These are phyloP conservation scores for Talaromyces sp. DNA, from an alignment of 2,329 filamentous ascomycete species.

Conservation along the genomic window DNA sequence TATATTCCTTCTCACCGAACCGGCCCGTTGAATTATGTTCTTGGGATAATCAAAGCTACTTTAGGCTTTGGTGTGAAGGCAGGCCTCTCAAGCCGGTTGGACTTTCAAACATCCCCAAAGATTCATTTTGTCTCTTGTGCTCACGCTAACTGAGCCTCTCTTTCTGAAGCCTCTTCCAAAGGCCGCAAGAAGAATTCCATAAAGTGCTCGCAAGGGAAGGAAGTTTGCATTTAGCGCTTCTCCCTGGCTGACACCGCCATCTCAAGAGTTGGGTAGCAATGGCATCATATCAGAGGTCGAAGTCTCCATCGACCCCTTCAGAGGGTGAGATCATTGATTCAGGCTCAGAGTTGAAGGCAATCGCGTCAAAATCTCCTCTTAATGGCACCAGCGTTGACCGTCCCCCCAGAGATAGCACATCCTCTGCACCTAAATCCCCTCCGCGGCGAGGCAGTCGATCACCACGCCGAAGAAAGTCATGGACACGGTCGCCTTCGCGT, in stretches of 20 bases:
- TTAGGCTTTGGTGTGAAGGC: slow-evolving; percentile 35
- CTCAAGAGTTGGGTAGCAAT: slow-evolving; percentile 38
- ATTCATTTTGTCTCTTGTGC: slow-evolving; percentile 30
- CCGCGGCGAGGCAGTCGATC: slow-evolving; percentile 53
- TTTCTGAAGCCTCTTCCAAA: slow-evolving; percentile 31
- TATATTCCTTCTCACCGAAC: neutral
- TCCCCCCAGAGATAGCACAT: slow-evolving; percentile 74
- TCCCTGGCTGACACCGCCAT: slow-evolving; percentile 4
- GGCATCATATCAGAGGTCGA: slow-evolving; percentile 50
- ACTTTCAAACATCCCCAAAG: slow-evolving; percentile 41
- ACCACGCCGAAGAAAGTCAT: slow-evolving; percentile 63
- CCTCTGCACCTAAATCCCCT: slow-evolving; percentile 51
- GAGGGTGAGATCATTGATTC: slow-evolving; percentile 85
- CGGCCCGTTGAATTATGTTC: slow-evolving; percentile 15
- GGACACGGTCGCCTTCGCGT: slow-evolving; percentile 33
- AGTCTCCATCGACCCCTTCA: slow-evolving; percentile 68
- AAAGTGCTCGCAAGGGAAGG: neutral
- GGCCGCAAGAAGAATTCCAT: slow-evolving; percentile 13
- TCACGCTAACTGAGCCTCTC: slow-evolving; percentile 41
- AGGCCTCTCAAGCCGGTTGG: slow-evolving; percentile 45
- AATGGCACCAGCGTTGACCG: slow-evolving; percentile 88
- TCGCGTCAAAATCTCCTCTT: slow-evolving; percentile 73
- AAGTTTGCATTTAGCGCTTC: neutral
- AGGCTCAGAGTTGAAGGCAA: slow-evolving; percentile 77
- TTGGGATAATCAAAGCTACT: slow-evolving; percentile 23